Evolutionary conservation across 78 protist genomes (phyloP).

Genomic region (Planoprotostelium fungivorum): DNA sequence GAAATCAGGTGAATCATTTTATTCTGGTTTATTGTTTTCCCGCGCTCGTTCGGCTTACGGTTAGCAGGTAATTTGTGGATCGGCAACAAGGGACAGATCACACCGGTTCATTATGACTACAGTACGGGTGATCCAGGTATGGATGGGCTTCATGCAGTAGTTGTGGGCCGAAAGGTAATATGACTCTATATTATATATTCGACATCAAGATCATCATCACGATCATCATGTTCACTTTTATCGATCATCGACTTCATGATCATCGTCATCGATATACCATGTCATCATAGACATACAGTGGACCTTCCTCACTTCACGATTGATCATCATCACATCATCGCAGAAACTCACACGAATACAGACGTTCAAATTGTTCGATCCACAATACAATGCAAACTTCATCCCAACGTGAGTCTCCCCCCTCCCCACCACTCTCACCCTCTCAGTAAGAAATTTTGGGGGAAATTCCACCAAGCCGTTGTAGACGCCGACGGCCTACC

Average conservation of each 20-base stretch:
- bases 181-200: conserved; percentile 30
- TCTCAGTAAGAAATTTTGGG: conserved; percentile 16
- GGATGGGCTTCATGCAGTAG: conserved; percentile 59
- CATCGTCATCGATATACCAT: no score
- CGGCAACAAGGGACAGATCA: conserved; percentile 40
- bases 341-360: no score
- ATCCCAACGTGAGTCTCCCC: no score
- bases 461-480: conserved; percentile 37
- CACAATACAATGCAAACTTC: no score
- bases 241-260: no score
- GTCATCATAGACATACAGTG: no score
- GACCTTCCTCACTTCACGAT: no score
- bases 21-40: not conserved
- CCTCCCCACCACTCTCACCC: no score
- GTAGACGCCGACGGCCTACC: conserved; percentile 31
- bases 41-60: not conserved
- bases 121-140: conserved; percentile 60
- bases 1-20: conserved; percentile 13
- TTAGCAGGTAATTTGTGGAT: conserved; percentile 38
- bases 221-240: no score
- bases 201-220: no score
- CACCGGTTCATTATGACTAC: conserved; percentile 60
- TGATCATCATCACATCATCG: no score
- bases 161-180: conserved; percentile 30
- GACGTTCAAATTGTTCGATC: no score